These are phyloP conservation scores for Exophiala viscosa DNA, from an alignment of 2,329 filamentous ascomycete genomes.

Conservation along the genomic window DNA sequence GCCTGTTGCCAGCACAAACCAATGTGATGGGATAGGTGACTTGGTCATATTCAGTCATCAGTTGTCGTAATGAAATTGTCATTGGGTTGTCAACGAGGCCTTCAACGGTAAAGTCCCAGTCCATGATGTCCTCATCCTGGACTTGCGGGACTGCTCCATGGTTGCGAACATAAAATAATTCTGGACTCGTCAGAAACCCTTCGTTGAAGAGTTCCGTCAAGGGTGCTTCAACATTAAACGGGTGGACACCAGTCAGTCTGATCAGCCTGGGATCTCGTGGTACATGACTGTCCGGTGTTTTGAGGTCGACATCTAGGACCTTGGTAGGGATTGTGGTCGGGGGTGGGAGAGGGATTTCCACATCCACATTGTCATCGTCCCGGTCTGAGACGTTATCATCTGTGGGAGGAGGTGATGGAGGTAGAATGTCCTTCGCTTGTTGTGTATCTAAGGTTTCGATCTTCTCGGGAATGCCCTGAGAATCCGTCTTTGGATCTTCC, in stretches of 20 bases:
- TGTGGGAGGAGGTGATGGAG: conserved; percentile 26
- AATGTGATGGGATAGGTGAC: conserved; percentile 82
- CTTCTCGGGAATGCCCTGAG: conserved; percentile 11
- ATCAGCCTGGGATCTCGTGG: conserved; percentile 76
- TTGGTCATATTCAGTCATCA: conserved; percentile 72
- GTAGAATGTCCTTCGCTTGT: conserved; percentile 14
- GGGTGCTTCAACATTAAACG: conserved; percentile 86
- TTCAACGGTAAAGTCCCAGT: conserved; percentile 81
- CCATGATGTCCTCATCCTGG: conserved; percentile 64
- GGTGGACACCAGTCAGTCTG: conserved; percentile 80
- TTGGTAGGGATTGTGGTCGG: conserved; percentile 53
- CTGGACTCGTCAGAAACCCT: conserved; percentile 78
- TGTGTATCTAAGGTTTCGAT: conserved; percentile 11
- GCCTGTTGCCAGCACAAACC: conserved; percentile 85
- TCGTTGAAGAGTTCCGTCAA: conserved; percentile 71
- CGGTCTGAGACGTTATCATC: conserved; percentile 23
- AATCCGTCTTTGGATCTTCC: conserved; percentile 16
- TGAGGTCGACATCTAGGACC: conserved; percentile 70
- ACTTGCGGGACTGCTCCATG: conserved; percentile 80
- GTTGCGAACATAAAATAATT: conserved; percentile 88
- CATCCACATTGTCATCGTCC: conserved; percentile 26
- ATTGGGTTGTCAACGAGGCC: conserved; percentile 79
- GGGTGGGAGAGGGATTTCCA: conserved; percentile 66
- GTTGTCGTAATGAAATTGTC: conserved; percentile 65
- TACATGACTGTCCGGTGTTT: conserved; percentile 80